These are phyloP conservation scores for Lipomyces chichibuensis DNA, from an alignment of 805 yeast species.

Conservation along the genomic window DNA sequence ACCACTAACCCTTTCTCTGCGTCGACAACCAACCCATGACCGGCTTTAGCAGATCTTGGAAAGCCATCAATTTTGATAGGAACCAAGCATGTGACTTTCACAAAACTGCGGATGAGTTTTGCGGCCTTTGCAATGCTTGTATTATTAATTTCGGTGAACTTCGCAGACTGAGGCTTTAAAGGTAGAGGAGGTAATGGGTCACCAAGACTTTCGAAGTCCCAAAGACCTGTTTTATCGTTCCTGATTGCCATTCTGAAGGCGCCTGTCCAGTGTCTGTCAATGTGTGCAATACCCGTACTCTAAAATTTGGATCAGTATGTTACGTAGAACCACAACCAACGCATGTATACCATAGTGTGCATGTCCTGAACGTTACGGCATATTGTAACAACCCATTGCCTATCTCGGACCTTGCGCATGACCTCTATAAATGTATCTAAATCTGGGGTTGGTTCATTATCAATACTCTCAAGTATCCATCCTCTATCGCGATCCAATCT, in stretches of 20 bases:
- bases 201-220: constrained; percentile 58
- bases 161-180: constrained; percentile 63
- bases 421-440: constrained; percentile 76
- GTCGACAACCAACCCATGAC: constrained; percentile 81
- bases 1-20: constrained; percentile 77
- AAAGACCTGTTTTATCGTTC: constrained; percentile 58
- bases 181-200: constrained; percentile 61
- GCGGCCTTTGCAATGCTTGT: constrained; percentile 57
- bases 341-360: constrained; percentile 54
- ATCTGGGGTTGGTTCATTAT: constrained; percentile 73
- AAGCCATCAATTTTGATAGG: constrained; percentile 79
- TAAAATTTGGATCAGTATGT: constrained; percentile 36
- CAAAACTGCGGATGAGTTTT: constrained; percentile 66
- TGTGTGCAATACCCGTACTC: constrained; percentile 62
- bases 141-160: constrained; percentile 45
- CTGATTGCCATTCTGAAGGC: constrained; percentile 69
- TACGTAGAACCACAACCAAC: not conserved
- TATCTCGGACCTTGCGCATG: constrained; percentile 76
- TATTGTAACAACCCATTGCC: constrained; percentile 66
- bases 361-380: constrained; percentile 80
- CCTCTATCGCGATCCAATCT: constrained; percentile 55
- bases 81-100: constrained; percentile 63
- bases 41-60: constrained; percentile 61
- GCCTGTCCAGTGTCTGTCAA: constrained; percentile 85
- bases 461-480: constrained; percentile 79